These are phyloP conservation scores for Aurantiochytrium sp. DNA, from an alignment of 108 stramenopile genomes.

Conservation along the genomic window DNA sequence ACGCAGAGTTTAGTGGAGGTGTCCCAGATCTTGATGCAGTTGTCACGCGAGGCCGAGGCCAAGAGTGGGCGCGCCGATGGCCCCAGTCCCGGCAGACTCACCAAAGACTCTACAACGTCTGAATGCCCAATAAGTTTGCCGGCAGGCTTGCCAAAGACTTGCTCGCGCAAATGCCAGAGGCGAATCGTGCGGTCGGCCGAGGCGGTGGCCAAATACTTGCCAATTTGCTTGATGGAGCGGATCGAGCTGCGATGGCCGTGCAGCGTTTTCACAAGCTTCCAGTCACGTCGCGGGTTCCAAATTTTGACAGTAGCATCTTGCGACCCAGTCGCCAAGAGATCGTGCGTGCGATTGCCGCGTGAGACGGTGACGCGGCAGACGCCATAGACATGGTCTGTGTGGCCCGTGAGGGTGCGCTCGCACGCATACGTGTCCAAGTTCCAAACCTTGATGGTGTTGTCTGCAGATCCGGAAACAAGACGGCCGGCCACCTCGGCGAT, in stretches of 20 bases:
- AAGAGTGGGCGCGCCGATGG: neutral
- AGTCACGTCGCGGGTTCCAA: neutral
- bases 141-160: neutral
- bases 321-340: neutral
- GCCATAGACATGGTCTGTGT: neutral
- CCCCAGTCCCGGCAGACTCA: neutral
- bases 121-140: neutral
- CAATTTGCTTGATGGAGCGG: conserved; percentile 6
- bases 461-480: neutral
- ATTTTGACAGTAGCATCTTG: neutral
- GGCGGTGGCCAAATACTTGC: neutral
- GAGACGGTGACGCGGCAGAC: neutral
- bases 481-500: conserved; percentile 1
- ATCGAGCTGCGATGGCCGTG: neutral
- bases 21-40: conserved; percentile 1
- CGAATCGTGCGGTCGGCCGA: neutral
- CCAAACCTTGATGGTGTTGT: conserved; percentile 5
- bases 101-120: neutral
- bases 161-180: neutral
- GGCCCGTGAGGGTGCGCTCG: neutral
- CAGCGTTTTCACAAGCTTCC: neutral
- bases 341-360: neutral
- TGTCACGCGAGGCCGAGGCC: neutral
- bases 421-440: neutral
- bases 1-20: neutral